Evolutionary conservation across 176 grass and related monocot genomes (phyloP), one percentile per base, ranked within the genome.

Genomic region (Oryza nivara): DNA sequence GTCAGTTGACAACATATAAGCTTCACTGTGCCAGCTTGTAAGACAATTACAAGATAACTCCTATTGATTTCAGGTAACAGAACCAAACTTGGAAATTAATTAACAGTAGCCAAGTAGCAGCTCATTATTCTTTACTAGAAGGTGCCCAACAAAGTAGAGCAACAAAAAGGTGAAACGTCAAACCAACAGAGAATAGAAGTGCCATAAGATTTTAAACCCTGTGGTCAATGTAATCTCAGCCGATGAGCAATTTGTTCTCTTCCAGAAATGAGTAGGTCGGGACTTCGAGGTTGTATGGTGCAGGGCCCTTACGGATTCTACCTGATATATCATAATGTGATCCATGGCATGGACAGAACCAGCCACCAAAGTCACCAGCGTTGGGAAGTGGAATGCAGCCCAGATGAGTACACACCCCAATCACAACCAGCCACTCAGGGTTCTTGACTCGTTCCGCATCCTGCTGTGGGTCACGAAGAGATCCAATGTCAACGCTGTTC

Each of bases 311-410:
- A 40, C 94, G 85, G 76, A 97, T 94, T 75, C 94, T 87, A 82
- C 94, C 94, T 23, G 94, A 94, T 35, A 94, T 94, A 77, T 97
- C 94, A 0, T 97, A 97, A 72, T 97, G 94, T 0, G 94, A 97
- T 40, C 94, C 94, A 58, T 97, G 94, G 89, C 94, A 97, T 1
- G 94, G 94, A 83, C 94, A 97, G 78, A 97, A 97, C 94, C 94
- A 97, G 79, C 94, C 94, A 0, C 94, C 92, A 2, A 82, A 97
- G 51, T 97, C 94, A 68, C 94, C 94, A 49, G 94, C 89, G 3
- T 97, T 97, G 67, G 94, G 94, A 3, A 97, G 89, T 2, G 94
- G 94, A 80, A 97, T 97, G 87, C 94, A 97, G 28, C 94, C 94
- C 30, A 97, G 77, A 80, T 97, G 94, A 77, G 94, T 94, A 70